phyloP scores from a whole-genome alignment of 208 protist genomes.

The Trichomonas tenax region DNA sequence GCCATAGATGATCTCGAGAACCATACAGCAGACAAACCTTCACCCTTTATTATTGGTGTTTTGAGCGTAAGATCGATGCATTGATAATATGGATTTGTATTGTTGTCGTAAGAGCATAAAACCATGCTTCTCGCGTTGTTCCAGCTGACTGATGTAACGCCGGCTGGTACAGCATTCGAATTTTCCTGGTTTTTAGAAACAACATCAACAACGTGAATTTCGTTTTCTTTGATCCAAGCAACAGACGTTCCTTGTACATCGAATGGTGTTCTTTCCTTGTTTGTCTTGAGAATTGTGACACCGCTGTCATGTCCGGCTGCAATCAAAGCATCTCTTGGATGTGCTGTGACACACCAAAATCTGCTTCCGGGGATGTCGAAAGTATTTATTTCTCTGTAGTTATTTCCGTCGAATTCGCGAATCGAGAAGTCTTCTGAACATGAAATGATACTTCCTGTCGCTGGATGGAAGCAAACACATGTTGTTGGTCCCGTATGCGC shows the following conservation, averaged over 20 bases:
- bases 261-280: conserved; percentile 74
- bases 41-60: background rate
- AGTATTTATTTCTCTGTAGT: conserved; percentile 27
- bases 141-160: background rate
- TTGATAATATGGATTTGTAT: background rate
- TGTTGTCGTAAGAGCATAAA: background rate
- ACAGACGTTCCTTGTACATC: conserved; percentile 11
- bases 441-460: conserved; percentile 70
- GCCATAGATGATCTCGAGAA: background rate
- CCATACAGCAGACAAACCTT: background rate
- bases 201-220: background rate
- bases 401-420: conserved; percentile 39
- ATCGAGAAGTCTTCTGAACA: conserved; percentile 69
- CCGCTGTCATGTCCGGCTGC: conserved; percentile 86
- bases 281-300: conserved; percentile 93
- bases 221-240: background rate
- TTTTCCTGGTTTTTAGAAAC: background rate
- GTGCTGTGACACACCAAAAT: conserved; percentile 87
- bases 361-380: conserved; percentile 36
- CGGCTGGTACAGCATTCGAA: background rate
- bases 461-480: conserved; percentile 74
- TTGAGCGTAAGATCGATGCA: conserved; percentile 36
- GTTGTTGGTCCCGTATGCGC: conserved; percentile 92
- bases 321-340: conserved; percentile 74
- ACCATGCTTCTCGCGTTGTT: background rate